Percentiles rank a stretch among this genome's conserved stretches.
phyloP scores from a whole-genome alignment of 441 rosid species.

The Rhodomyrtus psidioides region DNA sequence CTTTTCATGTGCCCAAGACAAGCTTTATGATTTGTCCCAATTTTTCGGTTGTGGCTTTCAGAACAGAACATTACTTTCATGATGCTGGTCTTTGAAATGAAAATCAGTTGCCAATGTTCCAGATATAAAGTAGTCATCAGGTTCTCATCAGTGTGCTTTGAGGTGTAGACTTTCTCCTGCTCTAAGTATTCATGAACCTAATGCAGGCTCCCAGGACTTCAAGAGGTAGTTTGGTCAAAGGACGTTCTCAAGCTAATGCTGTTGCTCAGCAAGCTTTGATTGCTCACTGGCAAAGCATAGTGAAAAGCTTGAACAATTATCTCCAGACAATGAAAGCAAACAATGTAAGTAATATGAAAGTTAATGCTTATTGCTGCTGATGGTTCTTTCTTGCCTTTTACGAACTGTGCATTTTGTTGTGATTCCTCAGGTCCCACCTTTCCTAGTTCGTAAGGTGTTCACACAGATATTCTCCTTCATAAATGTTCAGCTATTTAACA shows the following conservation, averaged over 20 bases:
- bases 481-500: constrained; percentile 14
- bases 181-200: not conserved
- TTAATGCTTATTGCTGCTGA: not conserved
- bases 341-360: not conserved
- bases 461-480: constrained; percentile 15
- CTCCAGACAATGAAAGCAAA: constrained; percentile 9
- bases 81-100: not conserved
- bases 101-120: not conserved
- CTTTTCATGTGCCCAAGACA: not conserved
- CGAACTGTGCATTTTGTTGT: not conserved
- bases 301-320: constrained; percentile 4
- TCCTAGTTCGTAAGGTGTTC: constrained; percentile 12
- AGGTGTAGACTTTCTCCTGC: not conserved
- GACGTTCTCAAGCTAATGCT: constrained; percentile 16
- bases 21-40: not conserved
- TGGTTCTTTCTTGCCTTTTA: not conserved
- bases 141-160: not conserved
- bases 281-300: constrained; percentile 14
- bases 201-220: constrained; percentile 15
- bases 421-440: constrained; percentile 10
- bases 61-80: not conserved
- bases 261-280: constrained; percentile 14
- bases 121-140: not conserved
- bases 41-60: not conserved
- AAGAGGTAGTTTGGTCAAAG: constrained; percentile 14